A percentile compares a stretch with the other conserved stretches of the same genome.
Evolutionary conservation across 345 rosid species (phyloP).

Genomic region (Excoecaria cochinchinensis): DNA sequence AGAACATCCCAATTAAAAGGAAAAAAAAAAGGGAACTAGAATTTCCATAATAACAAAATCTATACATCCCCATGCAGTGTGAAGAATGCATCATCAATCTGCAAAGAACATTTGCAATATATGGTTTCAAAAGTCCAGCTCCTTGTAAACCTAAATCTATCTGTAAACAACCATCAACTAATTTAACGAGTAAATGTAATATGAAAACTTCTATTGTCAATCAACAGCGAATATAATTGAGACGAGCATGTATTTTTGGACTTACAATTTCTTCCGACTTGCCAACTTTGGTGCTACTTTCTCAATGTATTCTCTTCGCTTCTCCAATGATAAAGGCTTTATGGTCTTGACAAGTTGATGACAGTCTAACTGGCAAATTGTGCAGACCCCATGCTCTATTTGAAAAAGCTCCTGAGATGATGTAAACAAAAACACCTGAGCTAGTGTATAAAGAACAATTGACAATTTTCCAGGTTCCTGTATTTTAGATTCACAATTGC

Average conservation of each 20-base stretch:
- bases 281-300: conserved; percentile 71
- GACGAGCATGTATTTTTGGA: conserved; percentile 12
- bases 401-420: conserved; percentile 76
- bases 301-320: conserved; percentile 51
- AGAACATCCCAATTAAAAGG: not conserved
- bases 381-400: conserved; percentile 80
- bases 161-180: not conserved
- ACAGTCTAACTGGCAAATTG: conserved; percentile 81
- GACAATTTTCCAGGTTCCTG: not conserved
- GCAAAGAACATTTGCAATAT: conserved; percentile 6
- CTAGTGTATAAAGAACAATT: not conserved
- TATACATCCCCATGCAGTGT: not conserved
- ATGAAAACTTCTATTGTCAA: not conserved
- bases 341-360: conserved; percentile 72
- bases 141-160: not conserved
- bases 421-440: not conserved
- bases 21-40: not conserved
- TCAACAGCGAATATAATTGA: not conserved
- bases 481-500: conserved; percentile 1
- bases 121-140: not conserved
- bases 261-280: conserved; percentile 63
- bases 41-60: not conserved
- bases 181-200: not conserved
- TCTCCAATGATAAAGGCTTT: conserved; percentile 66
- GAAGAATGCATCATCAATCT: not conserved